A percentile compares a stretch with the other conserved stretches of the same genome.
Conservation (phyloP, 345 rosid species). For the Excoecaria cochinchinensis region DNA sequence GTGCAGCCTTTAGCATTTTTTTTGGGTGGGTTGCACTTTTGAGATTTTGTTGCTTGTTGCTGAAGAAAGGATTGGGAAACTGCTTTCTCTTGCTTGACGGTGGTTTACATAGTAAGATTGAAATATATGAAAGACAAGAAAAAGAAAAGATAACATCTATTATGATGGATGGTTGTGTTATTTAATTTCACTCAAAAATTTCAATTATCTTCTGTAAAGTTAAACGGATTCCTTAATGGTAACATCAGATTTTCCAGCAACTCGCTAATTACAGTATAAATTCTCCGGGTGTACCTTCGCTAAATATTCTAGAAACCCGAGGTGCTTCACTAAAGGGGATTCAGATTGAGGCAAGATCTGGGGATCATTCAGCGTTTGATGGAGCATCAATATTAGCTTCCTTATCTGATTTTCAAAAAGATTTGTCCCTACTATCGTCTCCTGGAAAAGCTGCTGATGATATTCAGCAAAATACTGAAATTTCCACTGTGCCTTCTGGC, state of each 20-base stretch:
- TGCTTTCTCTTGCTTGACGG: not conserved
- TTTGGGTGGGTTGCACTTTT: not conserved
- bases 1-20: not conserved
- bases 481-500: slow-evolving; percentile 51
- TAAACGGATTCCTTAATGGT: slow-evolving; percentile 46
- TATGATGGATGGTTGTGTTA: not conserved
- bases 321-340: slow-evolving; percentile 64
- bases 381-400: slow-evolving; percentile 93
- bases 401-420: slow-evolving; percentile 60
- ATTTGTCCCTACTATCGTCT: slow-evolving; percentile 58
- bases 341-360: slow-evolving; percentile 75
- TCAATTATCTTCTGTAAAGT: not conserved
- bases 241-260: slow-evolving; percentile 78
- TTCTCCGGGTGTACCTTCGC: slow-evolving; percentile 55
- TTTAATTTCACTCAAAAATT: slow-evolving; percentile 20
- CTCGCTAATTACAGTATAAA: slow-evolving; percentile 59
- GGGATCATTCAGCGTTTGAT: slow-evolving; percentile 80
- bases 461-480: slow-evolving; percentile 55
- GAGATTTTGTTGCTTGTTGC: not conserved
- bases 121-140: not conserved
- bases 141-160: not conserved
- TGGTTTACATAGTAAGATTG: slow-evolving; percentile 11
- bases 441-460: slow-evolving; percentile 51
- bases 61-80: not conserved
- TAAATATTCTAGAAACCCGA: slow-evolving; percentile 74